Percentiles rank a stretch among this genome's conserved stretches.
phyloP scores from a whole-genome alignment of 768 basidiomycete genomes.

The Pulveroboletus sp. region DNA sequence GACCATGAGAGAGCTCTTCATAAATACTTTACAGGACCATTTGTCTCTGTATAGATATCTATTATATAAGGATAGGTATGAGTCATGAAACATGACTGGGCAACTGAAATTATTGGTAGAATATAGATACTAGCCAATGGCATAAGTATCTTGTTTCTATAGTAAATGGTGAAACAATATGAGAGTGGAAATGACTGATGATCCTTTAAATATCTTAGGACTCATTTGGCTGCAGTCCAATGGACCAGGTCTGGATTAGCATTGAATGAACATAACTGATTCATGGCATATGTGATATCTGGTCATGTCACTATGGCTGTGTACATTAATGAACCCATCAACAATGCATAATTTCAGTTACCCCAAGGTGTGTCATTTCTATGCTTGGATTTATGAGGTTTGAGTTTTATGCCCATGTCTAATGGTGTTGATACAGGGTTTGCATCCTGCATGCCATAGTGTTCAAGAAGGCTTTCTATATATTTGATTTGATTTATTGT shows the following conservation, averaged over 20 bases:
- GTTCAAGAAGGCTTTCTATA: neutral
- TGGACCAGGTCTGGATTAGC: constrained; percentile 2
- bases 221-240: constrained; percentile 10
- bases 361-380: neutral
- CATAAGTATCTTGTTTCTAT: too few relatives aligned
- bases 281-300: constrained; percentile 5
- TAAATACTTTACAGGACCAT: too few relatives aligned
- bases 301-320: constrained; percentile 7
- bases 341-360: neutral
- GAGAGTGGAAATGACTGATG: too few relatives aligned
- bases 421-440: constrained; percentile 7
- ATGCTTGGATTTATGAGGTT: neutral
- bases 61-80: too few relatives aligned
- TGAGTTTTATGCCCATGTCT: neutral
- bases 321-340: constrained; percentile 25
- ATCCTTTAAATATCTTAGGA: constrained; percentile 16
- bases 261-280: constrained; percentile 10
- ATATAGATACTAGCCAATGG: too few relatives aligned
- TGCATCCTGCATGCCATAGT: neutral
- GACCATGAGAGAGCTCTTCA: too few relatives aligned
- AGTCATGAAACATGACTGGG: too few relatives aligned
- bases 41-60: too few relatives aligned
- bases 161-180: too few relatives aligned
- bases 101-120: too few relatives aligned
- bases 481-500: constrained; percentile 4